phyloP scores from a whole-genome alignment of 371 early-diverging fungal species.

The Lichtheimia ornata region DNA sequence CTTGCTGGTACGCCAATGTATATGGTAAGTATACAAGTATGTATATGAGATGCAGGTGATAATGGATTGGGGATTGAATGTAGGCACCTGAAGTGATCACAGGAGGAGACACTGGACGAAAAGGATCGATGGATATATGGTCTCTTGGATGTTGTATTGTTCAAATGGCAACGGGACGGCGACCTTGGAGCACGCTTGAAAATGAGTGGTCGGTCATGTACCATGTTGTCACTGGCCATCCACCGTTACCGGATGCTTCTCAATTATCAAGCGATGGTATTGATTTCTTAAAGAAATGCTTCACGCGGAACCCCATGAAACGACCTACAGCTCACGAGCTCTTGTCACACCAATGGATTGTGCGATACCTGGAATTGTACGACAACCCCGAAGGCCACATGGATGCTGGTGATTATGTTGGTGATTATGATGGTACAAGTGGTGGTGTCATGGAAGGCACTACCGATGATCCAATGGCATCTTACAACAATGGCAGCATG shows the following conservation, averaged over 20 bases:
- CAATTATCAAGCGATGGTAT: slow-evolving; percentile 68
- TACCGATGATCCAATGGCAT: not conserved
- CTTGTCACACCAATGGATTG: slow-evolving; percentile 77
- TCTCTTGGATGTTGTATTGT: slow-evolving; percentile 92
- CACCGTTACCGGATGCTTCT: slow-evolving; percentile 69
- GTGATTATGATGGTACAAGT: not conserved
- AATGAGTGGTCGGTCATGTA: slow-evolving; percentile 95
- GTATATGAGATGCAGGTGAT: not conserved
- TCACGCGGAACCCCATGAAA: slow-evolving; percentile 70
- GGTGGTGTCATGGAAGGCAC: not conserved
- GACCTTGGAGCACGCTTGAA: slow-evolving; percentile 92
- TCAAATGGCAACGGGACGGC: slow-evolving; percentile 92
- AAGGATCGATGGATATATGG: slow-evolving; percentile 94
- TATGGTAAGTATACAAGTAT: slow-evolving; percentile 59
- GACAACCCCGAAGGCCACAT: slow-evolving; percentile 21
- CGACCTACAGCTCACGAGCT: slow-evolving; percentile 81
- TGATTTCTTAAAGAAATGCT: slow-evolving; percentile 80
- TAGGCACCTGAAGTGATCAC: slow-evolving; percentile 92
- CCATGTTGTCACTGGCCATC: slow-evolving; percentile 75
- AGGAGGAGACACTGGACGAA: slow-evolving; percentile 73
- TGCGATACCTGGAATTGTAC: slow-evolving; percentile 36
- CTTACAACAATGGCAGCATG: not conserved
- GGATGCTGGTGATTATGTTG: not conserved
- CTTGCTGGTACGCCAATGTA: slow-evolving; percentile 96
- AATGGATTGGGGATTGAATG: not conserved